Percentiles rank a stretch among this genome's conserved stretches.
Evolutionary conservation across 1,139 yeast species (phyloP).

Genomic region (Maudiozyma humilis): DNA sequence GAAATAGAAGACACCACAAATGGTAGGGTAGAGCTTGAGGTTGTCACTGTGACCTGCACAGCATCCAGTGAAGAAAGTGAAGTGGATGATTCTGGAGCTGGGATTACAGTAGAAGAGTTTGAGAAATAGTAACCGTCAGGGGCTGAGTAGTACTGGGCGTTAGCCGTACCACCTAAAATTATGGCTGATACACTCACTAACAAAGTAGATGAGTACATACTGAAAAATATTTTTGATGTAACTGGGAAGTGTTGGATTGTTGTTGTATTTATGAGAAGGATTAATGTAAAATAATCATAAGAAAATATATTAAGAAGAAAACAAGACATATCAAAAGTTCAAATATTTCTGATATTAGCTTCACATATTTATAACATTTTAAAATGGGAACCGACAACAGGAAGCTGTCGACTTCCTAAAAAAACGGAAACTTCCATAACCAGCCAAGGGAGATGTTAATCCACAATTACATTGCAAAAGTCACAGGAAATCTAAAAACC

Average conservation of each 20-base stretch:
- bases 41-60: not conserved
- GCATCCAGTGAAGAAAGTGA: not conserved
- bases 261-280: not conserved
- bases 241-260: not conserved
- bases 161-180: not conserved
- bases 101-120: not conserved
- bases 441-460: too few relatives aligned
- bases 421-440: too few relatives aligned
- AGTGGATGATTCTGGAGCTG: not conserved
- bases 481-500: not conserved
- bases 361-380: too few relatives aligned
- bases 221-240: not conserved
- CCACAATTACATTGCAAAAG: too few relatives aligned
- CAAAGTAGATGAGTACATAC: not conserved
- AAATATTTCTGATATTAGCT: too few relatives aligned
- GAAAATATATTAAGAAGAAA: too few relatives aligned
- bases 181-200: not conserved
- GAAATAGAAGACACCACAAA: not conserved
- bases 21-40: not conserved
- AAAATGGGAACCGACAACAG: too few relatives aligned
- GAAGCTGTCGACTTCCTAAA: too few relatives aligned
- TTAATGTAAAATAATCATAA: too few relatives aligned
- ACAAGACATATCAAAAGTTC: not conserved
- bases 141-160: not conserved
- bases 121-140: not conserved